Base-by-base conservation (phyloP, 2,329 filamentous ascomycete genomes). In the Cadophora luteo-olivacea region DNA sequence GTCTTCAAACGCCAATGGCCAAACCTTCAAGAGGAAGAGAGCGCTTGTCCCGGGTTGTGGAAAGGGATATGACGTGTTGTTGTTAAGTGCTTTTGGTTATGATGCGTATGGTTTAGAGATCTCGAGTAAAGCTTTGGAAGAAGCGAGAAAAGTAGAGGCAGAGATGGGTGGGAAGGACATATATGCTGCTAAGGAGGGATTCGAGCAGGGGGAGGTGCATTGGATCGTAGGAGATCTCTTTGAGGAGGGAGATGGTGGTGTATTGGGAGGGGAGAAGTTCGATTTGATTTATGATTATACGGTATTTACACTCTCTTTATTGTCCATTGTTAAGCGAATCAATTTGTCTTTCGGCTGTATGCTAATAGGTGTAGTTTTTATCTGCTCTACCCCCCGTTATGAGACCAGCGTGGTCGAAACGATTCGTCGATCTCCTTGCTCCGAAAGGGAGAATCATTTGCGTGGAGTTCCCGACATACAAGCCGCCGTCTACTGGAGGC, bases 1-100 rank as follows among this genome's bases (percentile, higher is more conserved):
- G 16, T 54, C 29, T 29, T 81, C 79, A 65, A 72, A 80, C 63
- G 16, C 41, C 41, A 45, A 5, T 19, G 16, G 41, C 16, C 12
- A 19, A 5, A 86, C 85, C 73, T 79, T 33, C 74, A 9, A 9
- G 36, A 81, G 78, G 66, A 73, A 80, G 65, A 86, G 85, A 73
- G 93, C 90, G 0, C 82, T 97, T 9, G 91, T 97, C 0, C 92
- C 93, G 0, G 93, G 93, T 5, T 97, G 93, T 79, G 94, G 93
- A 0, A 86, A 87, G 58, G 94, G 93, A 5, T 91, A 96, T 76
- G 94, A 97, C 80, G 91, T 93, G 1, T 83, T 93, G 11, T 83
- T 97, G 48, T 84, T 97, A 55, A 87, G 89, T 61, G 87, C 87
- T 11, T 87, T 90, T 75, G 93, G 93, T 0, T 96, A 92, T 77